phyloP scores from a whole-genome alignment of 352 stramenopile species.

The Globisporangium recalcitrans region DNA sequence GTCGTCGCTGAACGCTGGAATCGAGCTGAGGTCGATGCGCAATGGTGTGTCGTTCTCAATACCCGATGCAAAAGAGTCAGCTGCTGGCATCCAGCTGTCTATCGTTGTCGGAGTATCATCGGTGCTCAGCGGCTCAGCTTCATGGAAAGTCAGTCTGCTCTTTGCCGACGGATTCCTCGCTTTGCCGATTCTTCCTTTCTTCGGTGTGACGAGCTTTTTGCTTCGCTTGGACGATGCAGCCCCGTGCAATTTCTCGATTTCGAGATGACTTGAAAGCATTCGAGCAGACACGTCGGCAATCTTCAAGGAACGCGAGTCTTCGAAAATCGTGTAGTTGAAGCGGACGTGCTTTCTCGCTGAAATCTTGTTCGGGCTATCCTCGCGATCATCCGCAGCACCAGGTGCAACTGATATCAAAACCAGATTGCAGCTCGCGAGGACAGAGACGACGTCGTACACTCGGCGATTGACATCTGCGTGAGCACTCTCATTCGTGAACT shows the following conservation, averaged over 20 bases:
- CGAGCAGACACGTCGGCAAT: conserved; percentile 10
- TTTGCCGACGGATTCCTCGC: not conserved
- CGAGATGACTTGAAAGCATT: not conserved
- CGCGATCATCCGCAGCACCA: conserved; percentile 9
- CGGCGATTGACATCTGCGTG: conserved; percentile 46
- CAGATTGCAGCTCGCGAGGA: conserved; percentile 50
- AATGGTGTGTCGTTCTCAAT: not conserved
- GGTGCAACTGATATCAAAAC: conserved; percentile 25
- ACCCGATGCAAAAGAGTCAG: not conserved
- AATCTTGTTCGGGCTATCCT: conserved; percentile 23
- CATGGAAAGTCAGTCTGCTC: conserved; percentile 7
- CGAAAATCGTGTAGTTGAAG: conserved; percentile 58
- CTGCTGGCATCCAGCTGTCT: not conserved
- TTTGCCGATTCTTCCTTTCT: conserved; percentile 7
- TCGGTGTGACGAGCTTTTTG: conserved; percentile 1
- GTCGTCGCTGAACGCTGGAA: not conserved
- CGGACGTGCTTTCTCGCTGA: conserved; percentile 37
- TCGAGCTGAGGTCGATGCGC: conserved; percentile 4
- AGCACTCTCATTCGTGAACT: conserved; percentile 16
- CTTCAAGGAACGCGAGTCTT: conserved; percentile 24
- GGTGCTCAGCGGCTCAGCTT: not conserved
- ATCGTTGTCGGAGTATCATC: not conserved
- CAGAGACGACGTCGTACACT: conserved; percentile 63
- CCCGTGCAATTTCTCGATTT: not conserved
- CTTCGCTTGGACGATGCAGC: not conserved